phyloP scores from a whole-genome alignment of 108 stramenopile genomes.

The Nannochloropsis gaditana region DNA sequence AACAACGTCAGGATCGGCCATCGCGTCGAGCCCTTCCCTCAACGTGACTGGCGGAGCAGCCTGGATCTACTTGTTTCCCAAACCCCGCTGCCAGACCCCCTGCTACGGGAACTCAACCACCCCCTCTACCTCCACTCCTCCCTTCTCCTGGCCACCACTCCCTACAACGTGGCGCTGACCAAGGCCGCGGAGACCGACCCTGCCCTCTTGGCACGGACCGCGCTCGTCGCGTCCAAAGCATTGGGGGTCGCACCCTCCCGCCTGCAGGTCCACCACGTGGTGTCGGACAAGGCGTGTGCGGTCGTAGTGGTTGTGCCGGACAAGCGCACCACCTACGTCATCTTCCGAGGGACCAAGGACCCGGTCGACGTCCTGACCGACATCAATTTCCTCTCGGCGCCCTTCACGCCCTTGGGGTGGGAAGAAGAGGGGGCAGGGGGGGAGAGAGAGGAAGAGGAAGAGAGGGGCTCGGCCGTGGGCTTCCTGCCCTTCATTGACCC shows the following conservation, averaged over 20 bases:
- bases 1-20: neutral
- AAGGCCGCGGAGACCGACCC: neutral
- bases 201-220: neutral
- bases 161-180: neutral
- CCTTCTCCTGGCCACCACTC: conserved; percentile 11
- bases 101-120: conserved; percentile 17
- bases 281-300: neutral
- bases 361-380: neutral
- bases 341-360: conserved; percentile 19
- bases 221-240: neutral
- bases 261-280: neutral
- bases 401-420: neutral
- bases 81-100: neutral
- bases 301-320: neutral
- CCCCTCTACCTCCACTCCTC: neutral
- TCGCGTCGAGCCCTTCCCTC: neutral
- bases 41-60: neutral
- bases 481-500: conserved; percentile 17
- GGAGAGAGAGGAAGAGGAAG: neutral
- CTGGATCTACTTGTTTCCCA: neutral
- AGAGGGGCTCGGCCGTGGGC: neutral
- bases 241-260: neutral
- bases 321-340: neutral
- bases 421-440: neutral
- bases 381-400: neutral